These are phyloP conservation scores for Entonaema liquescens DNA, from an alignment of 495 filamentous ascomycete species.

Conservation along the genomic window DNA sequence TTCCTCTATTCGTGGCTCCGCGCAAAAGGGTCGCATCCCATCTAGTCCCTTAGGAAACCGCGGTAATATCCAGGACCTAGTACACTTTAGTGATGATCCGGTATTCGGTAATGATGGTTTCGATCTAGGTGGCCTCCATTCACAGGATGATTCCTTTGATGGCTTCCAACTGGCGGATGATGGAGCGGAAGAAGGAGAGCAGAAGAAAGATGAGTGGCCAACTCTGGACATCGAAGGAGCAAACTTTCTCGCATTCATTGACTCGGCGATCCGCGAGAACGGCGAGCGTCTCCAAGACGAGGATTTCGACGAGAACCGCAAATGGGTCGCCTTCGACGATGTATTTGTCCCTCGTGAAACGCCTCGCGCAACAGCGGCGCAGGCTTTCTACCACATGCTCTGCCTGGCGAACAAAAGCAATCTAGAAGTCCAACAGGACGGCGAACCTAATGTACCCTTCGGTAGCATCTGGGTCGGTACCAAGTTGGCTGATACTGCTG, in stretches of 20 bases:
- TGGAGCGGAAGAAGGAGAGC: conserved; percentile 2
- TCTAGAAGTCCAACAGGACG: conserved; percentile 64
- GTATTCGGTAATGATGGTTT: conserved; percentile 26
- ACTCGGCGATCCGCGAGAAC: conserved; percentile 46
- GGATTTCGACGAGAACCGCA: conserved; percentile 48
- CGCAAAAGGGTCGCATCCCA: conserved; percentile 47
- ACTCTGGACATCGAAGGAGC: conserved; percentile 50
- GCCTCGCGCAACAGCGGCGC: conserved; percentile 68
- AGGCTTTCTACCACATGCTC: conserved; percentile 77
- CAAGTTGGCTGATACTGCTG: conserved; percentile 10
- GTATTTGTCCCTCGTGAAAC: conserved; percentile 65
- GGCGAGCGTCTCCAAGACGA: conserved; percentile 50
- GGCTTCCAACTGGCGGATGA: background rate
- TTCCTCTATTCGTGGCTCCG: conserved; percentile 51
- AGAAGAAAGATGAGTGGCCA: conserved; percentile 19
- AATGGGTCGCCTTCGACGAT: conserved; percentile 65
- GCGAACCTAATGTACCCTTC: conserved; percentile 44
- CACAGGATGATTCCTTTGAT: conserved; percentile 33
- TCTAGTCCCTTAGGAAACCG: conserved; percentile 52
- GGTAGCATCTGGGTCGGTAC: conserved; percentile 50
- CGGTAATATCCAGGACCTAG: conserved; percentile 46
- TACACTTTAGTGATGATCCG: conserved; percentile 53
- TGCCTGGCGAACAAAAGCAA: conserved; percentile 71
- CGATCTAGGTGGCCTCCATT: conserved; percentile 46
- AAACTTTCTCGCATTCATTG: conserved; percentile 66